Conservation (phyloP, 768 basidiomycete genomes). For the Boletus pseudo-olivaceus region DNA sequence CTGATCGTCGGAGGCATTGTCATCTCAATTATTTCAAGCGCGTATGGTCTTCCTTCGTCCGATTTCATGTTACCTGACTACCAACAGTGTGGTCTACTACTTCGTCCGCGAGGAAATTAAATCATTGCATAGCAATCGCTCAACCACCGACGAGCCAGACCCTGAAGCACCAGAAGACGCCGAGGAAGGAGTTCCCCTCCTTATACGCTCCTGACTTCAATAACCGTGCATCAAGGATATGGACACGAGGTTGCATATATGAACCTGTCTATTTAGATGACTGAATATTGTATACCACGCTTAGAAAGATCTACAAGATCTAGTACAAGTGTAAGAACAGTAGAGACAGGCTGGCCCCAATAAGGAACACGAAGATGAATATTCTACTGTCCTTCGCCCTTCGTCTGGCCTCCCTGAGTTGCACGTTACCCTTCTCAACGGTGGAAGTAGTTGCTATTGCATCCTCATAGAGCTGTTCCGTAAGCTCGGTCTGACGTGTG, state of each 20-base stretch:
- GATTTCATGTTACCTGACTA: conserved; percentile 12
- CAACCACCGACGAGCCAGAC: conserved; percentile 51
- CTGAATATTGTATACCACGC: conserved; percentile 4
- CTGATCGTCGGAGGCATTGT: conserved; percentile 59
- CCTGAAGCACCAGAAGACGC: conserved; percentile 59
- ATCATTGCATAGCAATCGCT: conserved; percentile 45
- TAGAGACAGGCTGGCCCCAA: conserved; percentile 87
- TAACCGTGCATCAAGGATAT: not conserved
- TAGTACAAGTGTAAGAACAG: conserved; percentile 93
- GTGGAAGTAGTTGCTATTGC: conserved; percentile 83
- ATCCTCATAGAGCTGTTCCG: conserved; percentile 93
- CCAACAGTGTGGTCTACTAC: conserved; percentile 59
- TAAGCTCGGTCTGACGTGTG: conserved; percentile 84
- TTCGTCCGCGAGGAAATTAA: conserved; percentile 61
- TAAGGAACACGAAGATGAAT: conserved; percentile 87
- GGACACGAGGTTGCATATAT: not conserved
- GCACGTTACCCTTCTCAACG: conserved; percentile 85
- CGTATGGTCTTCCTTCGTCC: conserved; percentile 42
- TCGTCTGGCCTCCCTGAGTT: conserved; percentile 85
- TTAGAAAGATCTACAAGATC: conserved; percentile 12
- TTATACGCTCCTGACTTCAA: conserved; percentile 2
- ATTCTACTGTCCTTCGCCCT: conserved; percentile 83
- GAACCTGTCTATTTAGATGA: not conserved
- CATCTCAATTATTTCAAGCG: conserved; percentile 59
- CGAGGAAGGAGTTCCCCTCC: conserved; percentile 58